Base-by-base conservation (phyloP, 2,329 filamentous ascomycete genomes). In the Endocalyx cinctus region DNA sequence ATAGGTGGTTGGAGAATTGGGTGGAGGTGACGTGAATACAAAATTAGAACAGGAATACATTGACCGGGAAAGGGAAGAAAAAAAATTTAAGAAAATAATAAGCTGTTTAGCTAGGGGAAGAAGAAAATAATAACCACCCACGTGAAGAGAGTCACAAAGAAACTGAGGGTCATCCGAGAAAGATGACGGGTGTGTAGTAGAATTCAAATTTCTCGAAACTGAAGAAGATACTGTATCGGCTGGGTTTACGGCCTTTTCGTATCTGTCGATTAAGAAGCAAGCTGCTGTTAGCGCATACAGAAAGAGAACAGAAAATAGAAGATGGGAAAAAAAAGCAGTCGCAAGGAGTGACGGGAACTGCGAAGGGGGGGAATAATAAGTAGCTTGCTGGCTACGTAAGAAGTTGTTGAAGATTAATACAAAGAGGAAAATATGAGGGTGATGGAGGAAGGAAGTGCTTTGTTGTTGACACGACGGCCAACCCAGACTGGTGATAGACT, bases 391-490 rank as follows among this genome's bases (percentile, higher is more conserved):
- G 46, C 34, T 46, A 39, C 47, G 50, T 40, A 41, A 43, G 41
- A 32, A 43, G 43, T 37, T 38, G 43, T 37, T 42, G 50, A 46
- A 46, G 35, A 44, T 14, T 22, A 43, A 23, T 23, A 49, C 43
- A 51, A 51, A 52, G 47, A 46, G 40, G 41, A 39, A n/a, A 44
- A 44, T 42, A 36, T 41, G 40, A 47, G 37, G 38, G 39, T 26
- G 42, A 41, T 38, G 39, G 34, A 31, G 38, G 43, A 41, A 46
- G 37, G 42, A 41, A 35, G 34, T 45, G 50, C 47, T 52, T 52
- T 54, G 52, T 47, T 43, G 35, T 48, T 47, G 48, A 51, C 47
- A 44, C 48, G n/a, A n/a, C n/a, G 45, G 41, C 39, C 45, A 50
- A 48, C 48, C 35, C 33, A 42, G 43, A 39, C 38, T 37, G 35